Evolutionary conservation across 2,329 filamentous ascomycete genomes (phyloP).

Genomic region (Diaporthe sp.): DNA sequence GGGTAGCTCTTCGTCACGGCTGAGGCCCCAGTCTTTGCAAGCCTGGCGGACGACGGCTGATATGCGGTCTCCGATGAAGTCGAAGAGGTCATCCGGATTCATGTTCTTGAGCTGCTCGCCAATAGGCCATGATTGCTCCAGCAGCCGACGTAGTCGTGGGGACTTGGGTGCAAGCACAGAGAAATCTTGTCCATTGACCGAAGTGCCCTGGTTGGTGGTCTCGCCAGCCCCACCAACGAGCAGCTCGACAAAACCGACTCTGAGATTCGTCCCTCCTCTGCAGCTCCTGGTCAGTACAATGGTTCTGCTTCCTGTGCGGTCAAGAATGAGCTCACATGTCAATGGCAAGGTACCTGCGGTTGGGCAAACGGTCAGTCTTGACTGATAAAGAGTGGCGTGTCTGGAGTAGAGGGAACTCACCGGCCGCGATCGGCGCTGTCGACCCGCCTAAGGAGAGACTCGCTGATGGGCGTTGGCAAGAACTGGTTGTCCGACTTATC

Average conservation of each 20-base stretch:
- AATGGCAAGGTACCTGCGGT: conserved; percentile 68
- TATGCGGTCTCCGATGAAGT: conserved; percentile 86
- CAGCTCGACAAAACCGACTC: conserved; percentile 76
- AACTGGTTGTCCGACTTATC: conserved; percentile 68
- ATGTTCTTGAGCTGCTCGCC: conserved; percentile 79
- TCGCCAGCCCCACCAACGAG: conserved; percentile 50
- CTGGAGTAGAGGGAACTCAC: conserved; percentile 54
- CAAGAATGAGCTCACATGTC: conserved; percentile 68
- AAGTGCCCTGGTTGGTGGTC: background rate
- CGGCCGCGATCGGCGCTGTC: conserved; percentile 56
- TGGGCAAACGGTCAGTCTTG: conserved; percentile 33
- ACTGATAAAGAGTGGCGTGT: conserved; percentile 6
- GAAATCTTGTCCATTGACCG: conserved; percentile 16
- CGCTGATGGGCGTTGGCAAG: conserved; percentile 71
- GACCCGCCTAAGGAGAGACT: conserved; percentile 66
- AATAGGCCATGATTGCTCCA: conserved; percentile 82
- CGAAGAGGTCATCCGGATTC: conserved; percentile 80
- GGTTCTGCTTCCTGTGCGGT: conserved; percentile 42
- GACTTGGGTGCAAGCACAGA: background rate
- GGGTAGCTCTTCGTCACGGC: conserved; percentile 62
- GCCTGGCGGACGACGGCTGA: conserved; percentile 77
- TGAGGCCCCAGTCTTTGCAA: conserved; percentile 57
- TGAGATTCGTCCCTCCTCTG: conserved; percentile 76
- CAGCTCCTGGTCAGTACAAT: conserved; percentile 41
- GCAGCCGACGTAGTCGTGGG: conserved; percentile 62